phyloP scores from a whole-genome alignment of 2,329 filamentous ascomycete species.

The Sphaerulina populicola region DNA sequence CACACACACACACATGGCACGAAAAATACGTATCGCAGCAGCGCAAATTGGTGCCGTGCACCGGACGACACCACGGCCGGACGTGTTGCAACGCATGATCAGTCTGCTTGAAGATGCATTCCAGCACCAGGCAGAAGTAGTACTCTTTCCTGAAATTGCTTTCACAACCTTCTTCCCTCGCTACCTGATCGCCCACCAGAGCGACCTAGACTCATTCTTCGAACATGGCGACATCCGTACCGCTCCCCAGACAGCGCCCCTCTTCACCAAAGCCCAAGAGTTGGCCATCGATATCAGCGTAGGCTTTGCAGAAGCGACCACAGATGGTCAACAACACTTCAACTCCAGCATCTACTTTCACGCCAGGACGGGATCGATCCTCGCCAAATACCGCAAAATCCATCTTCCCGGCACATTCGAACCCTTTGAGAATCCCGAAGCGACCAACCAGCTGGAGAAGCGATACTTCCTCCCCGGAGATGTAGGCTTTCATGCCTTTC shows the following conservation, averaged over 20 bases:
- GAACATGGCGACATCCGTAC: slow-evolving; percentile 39
- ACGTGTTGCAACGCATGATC: slow-evolving; percentile 43
- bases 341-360: slow-evolving; percentile 47
- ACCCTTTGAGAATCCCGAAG: slow-evolving; percentile 40
- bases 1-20: slow-evolving; percentile 27
- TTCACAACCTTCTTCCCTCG: slow-evolving; percentile 51
- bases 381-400: slow-evolving; percentile 48
- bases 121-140: slow-evolving; percentile 38
- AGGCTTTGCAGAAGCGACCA: slow-evolving; percentile 45
- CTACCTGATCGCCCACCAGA: slow-evolving; percentile 40
- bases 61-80: slow-evolving; percentile 33
- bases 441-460: slow-evolving; percentile 48
- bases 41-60: slow-evolving; percentile 47
- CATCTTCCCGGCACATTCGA: slow-evolving; percentile 47
- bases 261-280: slow-evolving; percentile 42
- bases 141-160: slow-evolving; percentile 47
- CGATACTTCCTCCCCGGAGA: slow-evolving; percentile 47
- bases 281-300: slow-evolving; percentile 45
- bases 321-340: slow-evolving; percentile 37
- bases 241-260: slow-evolving; percentile 38
- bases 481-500: slow-evolving; percentile 47
- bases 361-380: slow-evolving; percentile 34
- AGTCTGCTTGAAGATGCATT: slow-evolving; percentile 41
- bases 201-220: slow-evolving; percentile 43
- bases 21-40: slow-evolving; percentile 41